phyloP scores from a whole-genome alignment of 306 rosid species.

The Luffa acutangula region DNA sequence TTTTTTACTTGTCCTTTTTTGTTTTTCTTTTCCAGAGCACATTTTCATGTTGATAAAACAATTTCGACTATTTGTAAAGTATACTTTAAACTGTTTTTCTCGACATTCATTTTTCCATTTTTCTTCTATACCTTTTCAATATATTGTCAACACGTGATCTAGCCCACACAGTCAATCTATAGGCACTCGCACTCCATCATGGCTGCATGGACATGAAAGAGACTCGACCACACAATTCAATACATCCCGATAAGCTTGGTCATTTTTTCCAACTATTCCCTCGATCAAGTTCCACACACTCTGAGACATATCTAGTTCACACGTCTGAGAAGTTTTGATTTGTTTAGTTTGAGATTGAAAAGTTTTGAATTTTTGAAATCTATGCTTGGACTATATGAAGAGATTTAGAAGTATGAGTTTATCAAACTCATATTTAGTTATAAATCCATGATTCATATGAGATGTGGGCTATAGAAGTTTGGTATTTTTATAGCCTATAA shows the following conservation, averaged over 20 bases:
- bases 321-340: background rate
- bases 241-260: slow-evolving; percentile 2
- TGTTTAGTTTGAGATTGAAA: background rate
- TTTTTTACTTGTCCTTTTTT: background rate
- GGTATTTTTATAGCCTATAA: background rate
- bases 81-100: background rate
- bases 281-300: background rate
- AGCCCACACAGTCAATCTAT: background rate
- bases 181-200: background rate
- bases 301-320: background rate
- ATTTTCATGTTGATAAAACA: background rate
- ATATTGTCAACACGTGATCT: background rate
- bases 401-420: background rate
- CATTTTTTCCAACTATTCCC: background rate
- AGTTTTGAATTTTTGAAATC: background rate
- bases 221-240: background rate
- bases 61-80: background rate
- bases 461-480: background rate
- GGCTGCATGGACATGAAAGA: background rate
- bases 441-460: background rate
- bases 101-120: background rate
- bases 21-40: background rate
- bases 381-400: background rate
- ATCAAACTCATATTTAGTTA: background rate
- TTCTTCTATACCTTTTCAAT: background rate